phyloP scores from a whole-genome alignment of 1,284 basidiomycete species.

The Gymnopus androsaceus region DNA sequence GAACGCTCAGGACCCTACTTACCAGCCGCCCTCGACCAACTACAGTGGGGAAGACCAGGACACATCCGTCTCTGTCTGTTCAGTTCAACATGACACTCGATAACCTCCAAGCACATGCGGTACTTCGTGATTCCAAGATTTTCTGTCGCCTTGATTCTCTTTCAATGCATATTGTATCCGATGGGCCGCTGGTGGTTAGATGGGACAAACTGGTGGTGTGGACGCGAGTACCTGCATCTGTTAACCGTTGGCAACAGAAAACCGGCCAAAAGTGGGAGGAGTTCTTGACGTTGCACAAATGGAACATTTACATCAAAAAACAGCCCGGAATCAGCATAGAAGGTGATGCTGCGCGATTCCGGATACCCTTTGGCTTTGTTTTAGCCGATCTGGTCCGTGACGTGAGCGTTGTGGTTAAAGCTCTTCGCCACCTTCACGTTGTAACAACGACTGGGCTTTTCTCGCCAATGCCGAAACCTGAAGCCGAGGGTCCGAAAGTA shows the following conservation, averaged over 20 bases:
- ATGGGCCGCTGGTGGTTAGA: slow-evolving; percentile 30
- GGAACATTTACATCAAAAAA: slow-evolving; percentile 47
- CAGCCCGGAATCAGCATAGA: slow-evolving; percentile 41
- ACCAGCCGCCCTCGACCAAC: slow-evolving; percentile 29
- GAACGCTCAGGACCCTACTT: slow-evolving; percentile 51
- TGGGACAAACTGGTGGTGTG: slow-evolving; percentile 45
- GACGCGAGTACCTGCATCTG: slow-evolving; percentile 42
- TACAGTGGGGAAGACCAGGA: neutral
- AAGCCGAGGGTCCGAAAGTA: slow-evolving; percentile 69
- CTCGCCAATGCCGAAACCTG: slow-evolving; percentile 54
- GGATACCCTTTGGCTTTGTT: slow-evolving; percentile 81
- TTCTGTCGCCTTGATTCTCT: slow-evolving; percentile 51
- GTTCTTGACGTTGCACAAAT: slow-evolving; percentile 63
- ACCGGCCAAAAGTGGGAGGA: slow-evolving; percentile 74
- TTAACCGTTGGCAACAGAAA: slow-evolving; percentile 35
- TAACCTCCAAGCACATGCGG: slow-evolving; percentile 48
- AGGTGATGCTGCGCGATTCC: slow-evolving; percentile 69
- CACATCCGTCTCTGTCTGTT: slow-evolving; percentile 23
- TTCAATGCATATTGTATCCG: slow-evolving; percentile 24
- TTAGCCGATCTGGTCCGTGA: slow-evolving; percentile 76
- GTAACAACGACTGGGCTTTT: slow-evolving; percentile 51
- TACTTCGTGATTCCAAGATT: slow-evolving; percentile 49
- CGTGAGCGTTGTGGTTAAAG: slow-evolving; percentile 65
- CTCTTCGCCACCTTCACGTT: slow-evolving; percentile 61
- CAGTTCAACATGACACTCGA: slow-evolving; percentile 38